Evolutionary conservation across 495 filamentous ascomycete genomes (phyloP), one percentile per base, ranked within the genome.

Genomic region (Paragyromitra xinjiangensis): DNA sequence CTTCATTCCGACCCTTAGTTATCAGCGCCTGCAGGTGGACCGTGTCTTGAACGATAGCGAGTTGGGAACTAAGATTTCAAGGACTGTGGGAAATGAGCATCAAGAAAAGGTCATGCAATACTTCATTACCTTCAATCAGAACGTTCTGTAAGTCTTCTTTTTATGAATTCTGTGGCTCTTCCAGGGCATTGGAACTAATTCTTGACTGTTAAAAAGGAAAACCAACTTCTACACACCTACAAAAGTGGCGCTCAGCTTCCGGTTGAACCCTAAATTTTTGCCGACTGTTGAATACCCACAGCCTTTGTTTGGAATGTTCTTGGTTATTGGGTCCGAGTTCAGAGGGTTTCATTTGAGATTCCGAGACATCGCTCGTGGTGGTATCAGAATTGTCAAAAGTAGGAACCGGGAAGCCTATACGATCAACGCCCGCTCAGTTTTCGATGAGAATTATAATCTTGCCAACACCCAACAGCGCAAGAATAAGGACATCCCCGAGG

Each of bases 401-500:
- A 88, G 95, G 65, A 98, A 94, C 84, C 91, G 91, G 81, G 95
- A 99, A 84, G 92, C 94, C 0, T 99, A 97, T 83, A 88, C 92
- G 73, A 98, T 98, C 87, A 99, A 99, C 80, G 94, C 94, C 11
- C 92, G 96, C 53, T 95, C 92, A 22, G 87, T 98, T 59, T 99
- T 99, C 79, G 95, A 99, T 77, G 95, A 99, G 85, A 99, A 99
- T 85, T 99, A 99, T 84, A 95, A 94, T 73, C 89, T 99, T 74
- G 95, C 95, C 75, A 98, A 95, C 84, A 99, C 95, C 0, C 95
- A 99, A 84, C 96, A 98, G 86, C 93, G 96, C 81, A 99, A 99
- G 89, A 99, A 99, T 87, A 99, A 99, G 86, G 95, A 99, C 81
- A 99, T 99, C 53, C 95, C 95, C n/a, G 95, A 99, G 87, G 95